Evolutionary conservation across 495 filamentous ascomycete species (phyloP).

Genomic region (Daldinia caldariorum): DNA sequence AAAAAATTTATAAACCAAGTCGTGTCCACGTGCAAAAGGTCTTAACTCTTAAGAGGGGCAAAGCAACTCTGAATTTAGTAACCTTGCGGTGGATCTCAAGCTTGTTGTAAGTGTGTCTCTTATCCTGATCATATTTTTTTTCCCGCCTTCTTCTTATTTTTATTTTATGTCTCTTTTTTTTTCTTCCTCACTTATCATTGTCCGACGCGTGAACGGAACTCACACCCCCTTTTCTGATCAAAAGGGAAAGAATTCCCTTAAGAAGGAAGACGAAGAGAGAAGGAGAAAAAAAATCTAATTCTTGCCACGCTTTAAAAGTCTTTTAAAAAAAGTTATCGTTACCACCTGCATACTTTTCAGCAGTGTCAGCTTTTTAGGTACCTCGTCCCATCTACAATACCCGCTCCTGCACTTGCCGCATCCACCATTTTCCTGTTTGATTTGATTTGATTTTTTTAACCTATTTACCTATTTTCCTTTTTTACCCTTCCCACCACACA

Average conservation of each 20-base stretch:
- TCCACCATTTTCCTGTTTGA: constrained; percentile 35
- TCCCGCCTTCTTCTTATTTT: constrained; percentile 39
- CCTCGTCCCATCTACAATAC: constrained; percentile 24
- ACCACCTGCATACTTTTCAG: constrained; percentile 36
- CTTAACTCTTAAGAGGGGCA: constrained; percentile 34
- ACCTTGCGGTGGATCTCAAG: constrained; percentile 39
- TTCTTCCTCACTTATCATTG: constrained; percentile 19
- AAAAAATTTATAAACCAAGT: constrained; percentile 36
- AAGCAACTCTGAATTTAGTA: constrained; percentile 40
- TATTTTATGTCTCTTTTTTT: constrained; percentile 11
- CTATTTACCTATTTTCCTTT: constrained; percentile 31
- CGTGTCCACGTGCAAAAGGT: constrained; percentile 40
- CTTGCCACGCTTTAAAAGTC: constrained; percentile 35
- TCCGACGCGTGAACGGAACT: constrained; percentile 38
- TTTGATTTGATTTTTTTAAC: constrained; percentile 41
- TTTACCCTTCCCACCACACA: constrained; percentile 24
- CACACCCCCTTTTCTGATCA: constrained; percentile 24
- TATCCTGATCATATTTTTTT: constrained; percentile 40
- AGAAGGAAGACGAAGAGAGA: constrained; percentile 6
- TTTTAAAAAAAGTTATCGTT: constrained; percentile 22
- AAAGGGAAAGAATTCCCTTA: constrained; percentile 15
- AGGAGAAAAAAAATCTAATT: constrained; percentile 15
- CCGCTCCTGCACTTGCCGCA: constrained; percentile 13
- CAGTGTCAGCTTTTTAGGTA: constrained; percentile 37
- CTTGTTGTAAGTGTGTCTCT: constrained; percentile 43